Conservation (phyloP, 2,329 filamentous ascomycete genomes). For the Neofusicoccum cordaticola region DNA sequence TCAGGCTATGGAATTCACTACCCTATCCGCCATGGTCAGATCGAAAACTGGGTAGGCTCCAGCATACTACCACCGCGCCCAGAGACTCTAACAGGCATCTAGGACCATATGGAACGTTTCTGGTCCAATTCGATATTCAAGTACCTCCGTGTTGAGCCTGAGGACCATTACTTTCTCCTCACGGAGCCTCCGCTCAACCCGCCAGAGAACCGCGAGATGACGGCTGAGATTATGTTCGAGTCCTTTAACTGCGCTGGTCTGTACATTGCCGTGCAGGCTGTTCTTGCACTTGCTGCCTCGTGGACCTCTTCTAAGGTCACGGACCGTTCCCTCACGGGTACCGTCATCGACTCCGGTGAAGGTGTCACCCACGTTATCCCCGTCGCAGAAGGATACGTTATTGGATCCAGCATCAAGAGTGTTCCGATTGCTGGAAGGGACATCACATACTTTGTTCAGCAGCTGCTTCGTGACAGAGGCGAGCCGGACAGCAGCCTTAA, state of each 20-base stretch:
- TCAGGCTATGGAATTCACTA: constrained; percentile 93
- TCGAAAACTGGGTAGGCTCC: constrained; percentile 87
- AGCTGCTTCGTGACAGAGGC: constrained; percentile 88
- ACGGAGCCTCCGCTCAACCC: constrained; percentile 98
- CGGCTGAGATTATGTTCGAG: constrained; percentile 99
- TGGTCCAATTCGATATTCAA: constrained; percentile 99
- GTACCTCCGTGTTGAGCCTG: constrained; percentile 94
- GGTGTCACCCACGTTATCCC: constrained; percentile 99
- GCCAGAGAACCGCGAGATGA: constrained; percentile 97
- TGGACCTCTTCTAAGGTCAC: constrained; percentile 99
- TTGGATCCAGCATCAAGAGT: constrained; percentile 98
- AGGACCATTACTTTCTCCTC: constrained; percentile 97
- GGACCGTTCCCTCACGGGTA: constrained; percentile 91
- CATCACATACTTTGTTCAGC: constrained; percentile 98
- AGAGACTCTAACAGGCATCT: constrained; percentile 17
- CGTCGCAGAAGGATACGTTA: constrained; percentile 97
- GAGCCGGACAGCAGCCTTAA: constrained; percentile 96
- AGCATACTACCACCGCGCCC: constrained; percentile 13
- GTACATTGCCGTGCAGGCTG: constrained; percentile 97
- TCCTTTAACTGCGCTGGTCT: constrained; percentile 99
- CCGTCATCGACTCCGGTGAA: constrained; percentile 97
- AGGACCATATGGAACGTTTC: constrained; percentile 99
- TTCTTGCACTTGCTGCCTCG: constrained; percentile 91
- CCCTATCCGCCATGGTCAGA: constrained; percentile 94
- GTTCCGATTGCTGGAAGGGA: constrained; percentile 97